A percentile compares a stretch with the other conserved stretches of the same genome.
Evolutionary conservation across 495 filamentous ascomycete genomes (phyloP).

Genomic region (Bacidia gigantensis): DNA sequence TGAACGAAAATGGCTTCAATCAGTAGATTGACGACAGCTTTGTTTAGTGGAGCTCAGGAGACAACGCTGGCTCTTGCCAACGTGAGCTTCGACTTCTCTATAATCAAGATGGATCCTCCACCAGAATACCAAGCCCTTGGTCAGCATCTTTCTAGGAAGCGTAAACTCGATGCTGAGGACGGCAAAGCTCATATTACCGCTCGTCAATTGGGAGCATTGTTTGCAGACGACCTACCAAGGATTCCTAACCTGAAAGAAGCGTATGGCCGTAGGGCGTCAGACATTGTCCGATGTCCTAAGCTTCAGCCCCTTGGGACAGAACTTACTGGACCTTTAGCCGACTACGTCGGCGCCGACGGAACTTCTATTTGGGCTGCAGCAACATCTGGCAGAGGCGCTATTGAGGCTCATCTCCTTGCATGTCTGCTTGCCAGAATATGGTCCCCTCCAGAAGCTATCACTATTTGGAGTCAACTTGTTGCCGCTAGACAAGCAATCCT

Average conservation of each 20-base stretch:
- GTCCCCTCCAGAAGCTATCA: slow-evolving; percentile 23
- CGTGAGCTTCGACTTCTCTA: slow-evolving; percentile 23
- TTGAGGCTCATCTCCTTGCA: slow-evolving; percentile 25
- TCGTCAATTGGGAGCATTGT: slow-evolving; percentile 22
- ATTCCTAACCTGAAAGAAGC: slow-evolving; percentile 24
- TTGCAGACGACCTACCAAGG: slow-evolving; percentile 16
- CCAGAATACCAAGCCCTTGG: slow-evolving; percentile 20
- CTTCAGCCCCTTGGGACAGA: slow-evolving; percentile 9
- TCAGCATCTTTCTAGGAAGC: slow-evolving; percentile 11
- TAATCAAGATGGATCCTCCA: slow-evolving; percentile 21
- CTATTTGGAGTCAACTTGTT: slow-evolving; percentile 22
- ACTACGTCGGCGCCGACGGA: slow-evolving; percentile 19
- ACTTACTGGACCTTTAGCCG: slow-evolving; percentile 13
- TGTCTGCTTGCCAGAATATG: slow-evolving; percentile 28
- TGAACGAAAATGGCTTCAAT: too few relatives aligned
- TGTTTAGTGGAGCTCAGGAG: too few relatives aligned
- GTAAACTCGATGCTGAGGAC: slow-evolving; percentile 19
- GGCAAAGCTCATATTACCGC: slow-evolving; percentile 20
- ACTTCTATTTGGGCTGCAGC: slow-evolving; percentile 30
- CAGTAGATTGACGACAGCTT: too few relatives aligned
- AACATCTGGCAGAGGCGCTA: slow-evolving; percentile 23
- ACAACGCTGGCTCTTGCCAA: neutral
- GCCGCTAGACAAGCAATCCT: slow-evolving; percentile 2
- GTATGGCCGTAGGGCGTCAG: slow-evolving; percentile 28
- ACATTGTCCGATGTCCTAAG: slow-evolving; percentile 18